Conservation (phyloP, 2,329 filamentous ascomycete species). For the Penicillium sp. region DNA sequence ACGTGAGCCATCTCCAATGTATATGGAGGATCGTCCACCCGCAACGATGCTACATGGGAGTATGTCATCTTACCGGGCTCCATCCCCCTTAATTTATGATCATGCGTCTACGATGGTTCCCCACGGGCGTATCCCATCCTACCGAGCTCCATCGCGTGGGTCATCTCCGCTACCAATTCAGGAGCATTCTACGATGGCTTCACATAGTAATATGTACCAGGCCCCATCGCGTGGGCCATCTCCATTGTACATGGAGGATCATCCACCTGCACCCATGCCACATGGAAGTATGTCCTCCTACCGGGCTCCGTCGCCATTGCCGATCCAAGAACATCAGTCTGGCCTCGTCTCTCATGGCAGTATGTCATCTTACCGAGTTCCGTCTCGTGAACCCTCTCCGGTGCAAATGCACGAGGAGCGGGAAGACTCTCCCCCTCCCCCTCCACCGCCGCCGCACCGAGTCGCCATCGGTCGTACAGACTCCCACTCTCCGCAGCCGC, state of each 20-base stretch:
- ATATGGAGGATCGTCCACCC: slow-evolving; percentile 30
- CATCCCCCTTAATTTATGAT: slow-evolving; percentile 1
- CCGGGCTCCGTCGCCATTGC: slow-evolving; percentile 1
- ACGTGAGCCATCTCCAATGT: slow-evolving; percentile 26
- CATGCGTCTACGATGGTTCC: slow-evolving; percentile 4
- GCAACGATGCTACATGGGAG: not conserved
- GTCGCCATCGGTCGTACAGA: slow-evolving; percentile 48
- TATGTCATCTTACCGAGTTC: not conserved
- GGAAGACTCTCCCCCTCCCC: slow-evolving; percentile 75
- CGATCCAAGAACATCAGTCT: not conserved
- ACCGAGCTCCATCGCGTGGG: slow-evolving; percentile 5
- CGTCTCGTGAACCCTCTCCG: slow-evolving; percentile 25
- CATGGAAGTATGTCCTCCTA: slow-evolving; percentile 4
- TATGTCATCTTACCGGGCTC: slow-evolving; percentile 1
- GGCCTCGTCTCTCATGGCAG: slow-evolving; percentile 5
- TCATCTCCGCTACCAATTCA: slow-evolving; percentile 3
- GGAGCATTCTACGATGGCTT: not conserved
- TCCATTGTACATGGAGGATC: slow-evolving; percentile 35
- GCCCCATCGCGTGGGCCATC: slow-evolving; percentile 22
- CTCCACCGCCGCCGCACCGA: slow-evolving; percentile 76
- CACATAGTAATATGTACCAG: slow-evolving; percentile 4
- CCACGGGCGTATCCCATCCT: slow-evolving; percentile 4
- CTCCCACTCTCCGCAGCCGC: slow-evolving; percentile 14
- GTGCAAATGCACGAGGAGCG: slow-evolving; percentile 43
- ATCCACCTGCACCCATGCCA: not conserved